Base-by-base conservation (phyloP, 768 basidiomycete species). In the Phylloporus sp. region DNA sequence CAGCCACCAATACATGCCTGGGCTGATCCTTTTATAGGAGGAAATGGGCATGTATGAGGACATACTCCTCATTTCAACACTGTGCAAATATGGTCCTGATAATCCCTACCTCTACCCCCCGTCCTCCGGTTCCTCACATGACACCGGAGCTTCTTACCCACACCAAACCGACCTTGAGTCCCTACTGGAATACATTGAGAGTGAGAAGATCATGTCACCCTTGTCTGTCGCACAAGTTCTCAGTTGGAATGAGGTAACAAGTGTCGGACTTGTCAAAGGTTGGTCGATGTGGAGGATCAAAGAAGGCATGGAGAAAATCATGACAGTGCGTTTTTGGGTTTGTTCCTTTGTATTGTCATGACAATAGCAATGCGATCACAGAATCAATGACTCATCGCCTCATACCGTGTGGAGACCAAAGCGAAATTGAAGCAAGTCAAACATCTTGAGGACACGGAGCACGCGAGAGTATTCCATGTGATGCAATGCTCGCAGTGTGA, bases 11-110 rank as follows among this genome's bases (percentile, higher is more conserved):
- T 97, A 93, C 60, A 93, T 85, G 1, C 80, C 81, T 0, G 97
- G 97, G 1, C 78, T 95, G 11, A 88, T 98, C 3, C 71, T 90
- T 6, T 76, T 98, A 3, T 98, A 93, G 91, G 97, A 97, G 72
- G 84, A 80, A 54, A 76, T 94, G 73, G 93, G 89, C 7, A 95
- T 97, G 95, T 91, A 92, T 65, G 95, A 97, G 61, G 95, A 97
- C 58, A 84, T 98, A 41, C 65, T 98, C 27, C 80, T 95, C 2
- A 72, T 97, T n/a, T 70, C 75, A 7, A 82, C 87, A 35, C 79
- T 98, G 0, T 77, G 78, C 49, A 72, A 77, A 40, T 95, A 98
- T 60, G 95, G 95, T 0, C 75, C 73, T 0, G 68, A 74, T 0
- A 81, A 85, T 42, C 86, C 84, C 4, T 78, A 87, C 51, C 76